Evolutionary conservation across 192 early-diverging fungal species (phyloP).

Genomic region (Haplosporangium gracile): DNA sequence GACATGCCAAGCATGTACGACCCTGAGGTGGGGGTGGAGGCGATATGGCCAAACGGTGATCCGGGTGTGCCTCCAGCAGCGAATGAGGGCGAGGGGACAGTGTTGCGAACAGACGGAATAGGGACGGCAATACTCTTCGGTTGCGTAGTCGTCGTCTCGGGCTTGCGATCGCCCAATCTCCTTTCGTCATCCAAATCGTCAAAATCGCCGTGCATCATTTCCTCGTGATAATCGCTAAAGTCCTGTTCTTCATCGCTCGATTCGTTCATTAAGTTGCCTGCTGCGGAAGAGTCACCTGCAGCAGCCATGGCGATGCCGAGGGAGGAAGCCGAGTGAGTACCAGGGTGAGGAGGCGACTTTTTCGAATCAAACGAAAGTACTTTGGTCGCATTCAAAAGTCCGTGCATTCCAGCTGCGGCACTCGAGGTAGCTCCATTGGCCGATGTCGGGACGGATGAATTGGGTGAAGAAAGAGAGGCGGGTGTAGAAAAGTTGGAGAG

Average conservation of each 20-base stretch:
- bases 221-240: constrained; percentile 69
- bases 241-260: constrained; percentile 62
- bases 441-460: constrained; percentile 19
- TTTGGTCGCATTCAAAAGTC: constrained; percentile 47
- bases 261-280: constrained; percentile 19
- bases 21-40: constrained; percentile 42
- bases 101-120: constrained; percentile 36
- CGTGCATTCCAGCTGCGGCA: constrained; percentile 45
- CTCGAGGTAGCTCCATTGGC: constrained; percentile 8
- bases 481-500: constrained; percentile 40
- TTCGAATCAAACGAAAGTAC: constrained; percentile 48
- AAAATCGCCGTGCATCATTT: constrained; percentile 70
- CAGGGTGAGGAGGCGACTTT: constrained; percentile 28
- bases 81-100: constrained; percentile 31
- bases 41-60: constrained; percentile 39
- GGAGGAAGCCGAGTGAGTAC: constrained; percentile 6
- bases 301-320: background rate
- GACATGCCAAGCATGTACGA: constrained; percentile 49
- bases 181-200: constrained; percentile 46
- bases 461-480: constrained; percentile 15
- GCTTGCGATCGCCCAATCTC: constrained; percentile 14
- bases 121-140: constrained; percentile 44
- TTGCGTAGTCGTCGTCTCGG: constrained; percentile 14
- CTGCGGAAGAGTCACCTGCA: background rate
- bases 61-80: constrained; percentile 37